Base-by-base conservation (phyloP, 768 basidiomycete species). In the Auricularia auricula-judae region DNA sequence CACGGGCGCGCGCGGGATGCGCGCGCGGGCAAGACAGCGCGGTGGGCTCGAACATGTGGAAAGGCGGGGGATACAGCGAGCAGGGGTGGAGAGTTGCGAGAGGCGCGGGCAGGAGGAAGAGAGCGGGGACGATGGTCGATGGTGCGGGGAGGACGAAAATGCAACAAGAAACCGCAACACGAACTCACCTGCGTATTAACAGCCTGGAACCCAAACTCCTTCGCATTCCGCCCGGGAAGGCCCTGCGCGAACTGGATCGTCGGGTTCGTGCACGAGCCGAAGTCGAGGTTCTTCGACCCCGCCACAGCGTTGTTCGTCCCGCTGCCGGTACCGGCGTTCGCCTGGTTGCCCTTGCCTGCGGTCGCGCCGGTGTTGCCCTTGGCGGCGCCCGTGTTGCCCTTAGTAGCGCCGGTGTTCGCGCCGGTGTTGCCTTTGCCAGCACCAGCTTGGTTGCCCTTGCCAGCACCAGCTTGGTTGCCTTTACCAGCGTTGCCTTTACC, bases 201-300 rank as follows among this genome's bases (percentile, higher is more conserved):
- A 33, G 56, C 56, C 29, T 29, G 29, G 34, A 59, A 59, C 56
- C 16, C 21, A 29, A 59, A 35, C 56, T 59, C 56, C 3, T 59
- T 29, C 56, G 56, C 29, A 18, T 34, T 34, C 11, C 56, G 56
- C 1, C 56, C 56, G 2, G 5, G 7, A 1, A 59, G 56, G 29
- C 56, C 56, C 21, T 23, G 11, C 16, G 16, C 56, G 56, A 59
- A 59, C 56, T 59, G 47, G 29, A 59, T 59, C 14, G 11, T 73
- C 18, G 83, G 83, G 36, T 80, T 74, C 4, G 81, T 73, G 75
- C 84, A 86, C 35, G 71, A 76, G 39, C 84, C 84, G 65, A 86
- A 86, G 60, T 63, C 16, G 53, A 42, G 42, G 54, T 64, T 36
- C 58, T 39, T 2, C 0, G 54, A 62, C 18, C 35, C 39, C 4